Evolutionary conservation across 306 rosid species (phyloP).

Genomic region (Dalbergia cultrata): DNA sequence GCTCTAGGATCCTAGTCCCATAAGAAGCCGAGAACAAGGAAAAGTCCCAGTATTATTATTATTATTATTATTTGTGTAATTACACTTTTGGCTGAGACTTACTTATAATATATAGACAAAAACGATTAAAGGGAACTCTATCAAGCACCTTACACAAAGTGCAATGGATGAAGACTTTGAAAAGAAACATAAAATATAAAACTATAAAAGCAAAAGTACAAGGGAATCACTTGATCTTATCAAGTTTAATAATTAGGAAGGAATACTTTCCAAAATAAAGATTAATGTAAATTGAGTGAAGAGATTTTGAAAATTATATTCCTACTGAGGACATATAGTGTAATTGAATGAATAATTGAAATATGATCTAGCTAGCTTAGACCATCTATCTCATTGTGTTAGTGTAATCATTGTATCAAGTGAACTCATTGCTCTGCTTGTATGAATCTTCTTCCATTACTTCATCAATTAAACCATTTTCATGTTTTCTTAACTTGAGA

Average conservation of each 20-base stretch:
- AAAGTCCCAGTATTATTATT: no score
- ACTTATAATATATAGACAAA: neutral
- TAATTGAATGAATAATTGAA: constrained; percentile 50
- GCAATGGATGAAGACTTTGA: neutral
- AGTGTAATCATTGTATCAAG: constrained; percentile 48
- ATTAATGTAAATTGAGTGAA: neutral
- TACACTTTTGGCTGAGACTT: no score
- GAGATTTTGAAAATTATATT: neutral
- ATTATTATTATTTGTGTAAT: neutral
- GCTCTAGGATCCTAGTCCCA: no score
- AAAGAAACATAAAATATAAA: neutral
- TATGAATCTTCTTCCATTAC: constrained; percentile 26
- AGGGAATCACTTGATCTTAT: constrained; percentile 1
- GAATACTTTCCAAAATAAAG: neutral
- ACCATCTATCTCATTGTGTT: constrained; percentile 21
- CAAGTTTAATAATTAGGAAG: neutral
- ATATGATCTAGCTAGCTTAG: constrained; percentile 22
- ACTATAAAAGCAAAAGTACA: neutral
- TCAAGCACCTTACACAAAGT: neutral
- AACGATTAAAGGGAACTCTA: neutral
- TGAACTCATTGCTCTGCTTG: constrained; percentile 38
- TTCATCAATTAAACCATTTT: neutral
- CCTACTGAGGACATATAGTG: neutral
- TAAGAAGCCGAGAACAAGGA: no score
- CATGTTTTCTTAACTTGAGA: neutral